These are phyloP conservation scores for Nannizziopsis arthrosporioides DNA, from an alignment of 2,329 filamentous ascomycete species.

Conservation along the genomic window DNA sequence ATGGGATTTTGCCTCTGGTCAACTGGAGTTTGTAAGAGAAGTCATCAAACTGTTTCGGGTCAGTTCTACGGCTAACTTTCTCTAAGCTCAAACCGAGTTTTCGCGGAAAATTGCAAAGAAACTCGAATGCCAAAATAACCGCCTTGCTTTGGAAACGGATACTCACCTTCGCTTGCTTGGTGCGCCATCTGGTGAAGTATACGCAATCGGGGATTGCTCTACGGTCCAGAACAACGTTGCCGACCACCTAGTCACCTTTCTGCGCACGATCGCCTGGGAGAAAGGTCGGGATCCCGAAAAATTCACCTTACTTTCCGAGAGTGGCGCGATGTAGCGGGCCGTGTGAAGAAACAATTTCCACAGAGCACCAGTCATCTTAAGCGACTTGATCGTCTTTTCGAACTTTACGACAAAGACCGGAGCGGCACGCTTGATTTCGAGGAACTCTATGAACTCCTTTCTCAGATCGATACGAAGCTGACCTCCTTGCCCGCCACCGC, in stretches of 20 bases:
- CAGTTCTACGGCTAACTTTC: slow-evolving; percentile 6
- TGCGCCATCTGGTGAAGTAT: slow-evolving; percentile 83
- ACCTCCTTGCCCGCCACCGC: slow-evolving; percentile 91
- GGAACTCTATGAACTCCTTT: slow-evolving; percentile 76
- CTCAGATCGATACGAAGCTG: slow-evolving; percentile 87
- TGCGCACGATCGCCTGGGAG: slow-evolving; percentile 82
- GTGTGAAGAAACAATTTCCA: slow-evolving; percentile 80
- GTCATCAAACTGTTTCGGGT: neutral
- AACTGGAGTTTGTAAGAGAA: slow-evolving; percentile 59
- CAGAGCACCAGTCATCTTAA: slow-evolving; percentile 79
- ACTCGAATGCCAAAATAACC: slow-evolving; percentile 70
- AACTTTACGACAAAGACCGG: slow-evolving; percentile 83
- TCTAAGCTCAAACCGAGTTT: slow-evolving; percentile 60
- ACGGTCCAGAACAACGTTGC: slow-evolving; percentile 97
- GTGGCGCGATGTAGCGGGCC: slow-evolving; percentile 73
- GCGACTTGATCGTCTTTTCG: slow-evolving; percentile 81
- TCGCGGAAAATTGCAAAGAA: slow-evolving; percentile 65
- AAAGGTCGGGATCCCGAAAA: slow-evolving; percentile 79
- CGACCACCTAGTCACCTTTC: slow-evolving; percentile 78
- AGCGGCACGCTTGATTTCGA: slow-evolving; percentile 88
- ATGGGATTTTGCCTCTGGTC: slow-evolving; percentile 98
- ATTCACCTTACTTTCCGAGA: slow-evolving; percentile 76
- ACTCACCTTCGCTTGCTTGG: slow-evolving; percentile 81
- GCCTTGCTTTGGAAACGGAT: slow-evolving; percentile 86
- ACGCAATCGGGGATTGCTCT: slow-evolving; percentile 88